Conservation (phyloP, 352 stramenopile species). For the Lagenidium giganteum region DNA sequence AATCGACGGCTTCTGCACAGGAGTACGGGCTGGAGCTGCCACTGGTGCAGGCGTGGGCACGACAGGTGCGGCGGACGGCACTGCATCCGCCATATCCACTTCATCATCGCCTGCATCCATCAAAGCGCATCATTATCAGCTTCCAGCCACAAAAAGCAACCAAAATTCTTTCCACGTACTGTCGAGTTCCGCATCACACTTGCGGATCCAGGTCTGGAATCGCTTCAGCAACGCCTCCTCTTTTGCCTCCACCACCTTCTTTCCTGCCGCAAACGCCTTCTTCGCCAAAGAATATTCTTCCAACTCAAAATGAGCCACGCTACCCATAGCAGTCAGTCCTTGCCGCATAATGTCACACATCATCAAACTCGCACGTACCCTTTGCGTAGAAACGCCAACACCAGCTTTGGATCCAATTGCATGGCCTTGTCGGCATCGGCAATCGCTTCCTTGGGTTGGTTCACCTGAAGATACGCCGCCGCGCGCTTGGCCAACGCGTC, state of each 20-base stretch:
- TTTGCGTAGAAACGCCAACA: conserved; percentile 65
- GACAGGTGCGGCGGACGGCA: neutral
- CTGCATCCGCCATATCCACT: conserved; percentile 1
- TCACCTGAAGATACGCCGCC: conserved; percentile 62
- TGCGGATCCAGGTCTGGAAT: conserved; percentile 85
- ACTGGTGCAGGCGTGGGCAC: conserved; percentile 1
- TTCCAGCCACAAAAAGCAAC: neutral
- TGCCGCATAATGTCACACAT: neutral
- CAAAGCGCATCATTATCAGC: neutral
- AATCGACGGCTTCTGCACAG: conserved; percentile 11
- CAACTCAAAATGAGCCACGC: conserved; percentile 76
- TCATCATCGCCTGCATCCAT: conserved; percentile 16
- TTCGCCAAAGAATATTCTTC: conserved; percentile 68
- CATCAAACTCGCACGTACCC: conserved; percentile 31
- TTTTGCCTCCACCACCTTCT: conserved; percentile 18
- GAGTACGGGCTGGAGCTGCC: neutral
- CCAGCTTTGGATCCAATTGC: conserved; percentile 37
- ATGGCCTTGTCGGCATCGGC: conserved; percentile 45
- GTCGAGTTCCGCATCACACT: conserved; percentile 81
- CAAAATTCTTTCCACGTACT: conserved; percentile 38
- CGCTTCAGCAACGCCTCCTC: conserved; percentile 38
- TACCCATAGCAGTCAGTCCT: conserved; percentile 11
- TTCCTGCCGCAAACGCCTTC: conserved; percentile 49
- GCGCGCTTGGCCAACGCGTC: conserved; percentile 66
- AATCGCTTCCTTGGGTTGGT: conserved; percentile 45